Evolutionary conservation across 805 yeast species (phyloP).

Genomic region (Yamadazyma tumulicola): DNA sequence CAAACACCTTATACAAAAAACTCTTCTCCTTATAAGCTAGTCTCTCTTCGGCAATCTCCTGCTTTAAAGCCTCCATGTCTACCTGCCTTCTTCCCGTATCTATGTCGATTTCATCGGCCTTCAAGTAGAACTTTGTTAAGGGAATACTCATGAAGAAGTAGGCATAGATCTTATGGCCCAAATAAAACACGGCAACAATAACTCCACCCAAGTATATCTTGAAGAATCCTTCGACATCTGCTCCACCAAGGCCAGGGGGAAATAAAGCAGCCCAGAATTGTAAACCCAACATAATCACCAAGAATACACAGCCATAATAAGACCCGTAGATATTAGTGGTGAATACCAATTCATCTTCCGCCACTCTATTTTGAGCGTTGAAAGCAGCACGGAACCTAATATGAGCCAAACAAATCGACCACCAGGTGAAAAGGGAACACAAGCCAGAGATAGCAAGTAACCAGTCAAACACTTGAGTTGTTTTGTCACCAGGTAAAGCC

Average conservation of each 20-base stretch:
- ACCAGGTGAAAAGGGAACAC: slow-evolving; percentile 27
- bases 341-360: slow-evolving; percentile 30
- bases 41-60: slow-evolving; percentile 48
- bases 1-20: slow-evolving; percentile 12
- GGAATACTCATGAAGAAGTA: slow-evolving; percentile 21
- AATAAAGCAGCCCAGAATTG: slow-evolving; percentile 40
- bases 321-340: slow-evolving; percentile 26
- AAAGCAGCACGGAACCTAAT: slow-evolving; percentile 28
- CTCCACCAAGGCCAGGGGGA: slow-evolving; percentile 29
- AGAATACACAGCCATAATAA: slow-evolving; percentile 27
- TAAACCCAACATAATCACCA: slow-evolving; percentile 24
- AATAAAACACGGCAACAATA: slow-evolving; percentile 42
- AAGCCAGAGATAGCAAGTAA: slow-evolving; percentile 27
- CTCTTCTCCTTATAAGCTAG: slow-evolving; percentile 10
- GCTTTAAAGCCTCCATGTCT: slow-evolving; percentile 50
- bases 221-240: slow-evolving; percentile 45
- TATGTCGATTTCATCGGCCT: slow-evolving; percentile 52
- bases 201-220: slow-evolving; percentile 49
- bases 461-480: slow-evolving; percentile 30
- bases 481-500: slow-evolving; percentile 27
- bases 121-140: slow-evolving; percentile 35
- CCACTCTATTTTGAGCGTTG: slow-evolving; percentile 17
- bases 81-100: slow-evolving; percentile 60
- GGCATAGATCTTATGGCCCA: slow-evolving; percentile 49
- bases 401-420: slow-evolving; percentile 29